Evolutionary conservation across 2,329 filamentous ascomycete species (phyloP).

Genomic region (Aspergillus persii): DNA sequence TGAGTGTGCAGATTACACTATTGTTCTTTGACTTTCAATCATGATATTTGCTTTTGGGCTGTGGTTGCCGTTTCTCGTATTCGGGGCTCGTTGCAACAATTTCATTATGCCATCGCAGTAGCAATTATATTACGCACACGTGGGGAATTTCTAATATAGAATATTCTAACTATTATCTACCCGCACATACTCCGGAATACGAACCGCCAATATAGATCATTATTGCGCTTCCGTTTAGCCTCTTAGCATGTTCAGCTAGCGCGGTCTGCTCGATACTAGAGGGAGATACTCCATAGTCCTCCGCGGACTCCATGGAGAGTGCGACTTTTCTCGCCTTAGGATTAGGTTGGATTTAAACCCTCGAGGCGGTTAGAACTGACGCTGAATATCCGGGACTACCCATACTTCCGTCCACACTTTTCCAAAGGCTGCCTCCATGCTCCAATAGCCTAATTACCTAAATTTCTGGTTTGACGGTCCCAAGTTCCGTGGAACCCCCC

Average conservation of each 20-base stretch:
- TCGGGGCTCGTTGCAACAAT: not conserved
- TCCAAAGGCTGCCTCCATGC: not conserved
- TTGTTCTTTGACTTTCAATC: not conserved
- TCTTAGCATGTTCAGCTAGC: not conserved
- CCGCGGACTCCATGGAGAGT: not conserved
- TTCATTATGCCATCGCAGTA: not conserved
- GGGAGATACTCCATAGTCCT: not conserved
- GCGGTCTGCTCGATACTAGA: not conserved
- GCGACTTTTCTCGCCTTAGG: not conserved
- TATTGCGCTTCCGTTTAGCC: not conserved
- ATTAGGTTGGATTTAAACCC: not conserved
- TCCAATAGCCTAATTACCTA: not conserved
- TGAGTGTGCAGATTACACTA: not conserved
- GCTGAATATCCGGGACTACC: no score
- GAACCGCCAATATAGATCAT: not conserved
- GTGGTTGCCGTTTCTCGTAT: no score
- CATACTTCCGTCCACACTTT: not conserved
- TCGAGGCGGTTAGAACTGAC: not conserved
- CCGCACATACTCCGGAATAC: not conserved
- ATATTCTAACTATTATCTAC: not conserved
- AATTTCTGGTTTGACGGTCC: not conserved
- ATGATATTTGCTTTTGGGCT: not conserved
- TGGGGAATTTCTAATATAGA: not conserved
- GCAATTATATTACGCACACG: not conserved
- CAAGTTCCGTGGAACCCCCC: constrained; percentile 1